Percentiles rank a stretch among this genome's conserved stretches.
These are phyloP conservation scores for Hypoxylon sp. DNA, from an alignment of 2,329 filamentous ascomycete species.

Conservation along the genomic window DNA sequence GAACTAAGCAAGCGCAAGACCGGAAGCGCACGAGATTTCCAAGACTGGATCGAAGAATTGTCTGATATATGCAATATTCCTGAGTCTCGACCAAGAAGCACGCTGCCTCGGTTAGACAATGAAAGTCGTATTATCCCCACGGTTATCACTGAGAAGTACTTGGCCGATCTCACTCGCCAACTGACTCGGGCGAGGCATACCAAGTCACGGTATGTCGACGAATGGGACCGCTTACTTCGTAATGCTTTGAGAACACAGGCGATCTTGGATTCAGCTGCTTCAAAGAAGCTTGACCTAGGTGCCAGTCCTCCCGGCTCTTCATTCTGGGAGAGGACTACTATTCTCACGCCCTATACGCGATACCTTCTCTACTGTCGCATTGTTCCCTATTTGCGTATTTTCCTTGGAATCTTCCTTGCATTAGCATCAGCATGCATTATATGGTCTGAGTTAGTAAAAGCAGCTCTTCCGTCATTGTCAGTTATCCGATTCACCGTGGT, in stretches of 20 bases:
- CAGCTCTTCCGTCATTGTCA: conserved; percentile 82
- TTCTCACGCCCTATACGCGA: conserved; percentile 85
- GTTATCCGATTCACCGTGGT: conserved; percentile 77
- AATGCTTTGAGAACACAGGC: conserved; percentile 82
- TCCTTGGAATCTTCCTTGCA: conserved; percentile 76
- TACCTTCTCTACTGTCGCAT: conserved; percentile 83
- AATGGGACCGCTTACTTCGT: conserved; percentile 86
- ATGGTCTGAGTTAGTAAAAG: conserved; percentile 94
- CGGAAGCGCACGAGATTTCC: conserved; percentile 80
- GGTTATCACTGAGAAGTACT: conserved; percentile 92
- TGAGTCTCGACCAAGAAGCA: conserved; percentile 68
- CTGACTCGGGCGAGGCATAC: conserved; percentile 87
- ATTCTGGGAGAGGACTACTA: conserved; percentile 67
- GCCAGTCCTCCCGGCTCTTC: conserved; percentile 69
- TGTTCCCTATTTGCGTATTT: conserved; percentile 77
- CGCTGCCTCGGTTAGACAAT: conserved; percentile 60
- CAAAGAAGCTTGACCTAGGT: conserved; percentile 84
- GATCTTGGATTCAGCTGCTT: conserved; percentile 86
- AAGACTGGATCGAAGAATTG: conserved; percentile 97
- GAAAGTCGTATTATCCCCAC: conserved; percentile 73
- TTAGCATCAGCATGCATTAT: conserved; percentile 86
- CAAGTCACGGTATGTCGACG: conserved; percentile 83
- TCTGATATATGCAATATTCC: conserved; percentile 81
- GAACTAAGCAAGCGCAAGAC: conserved; percentile 86
- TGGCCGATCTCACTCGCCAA: conserved; percentile 89